Base-by-base conservation (phyloP, 2,329 filamentous ascomycete species). In the Leptographium galeiforme region DNA sequence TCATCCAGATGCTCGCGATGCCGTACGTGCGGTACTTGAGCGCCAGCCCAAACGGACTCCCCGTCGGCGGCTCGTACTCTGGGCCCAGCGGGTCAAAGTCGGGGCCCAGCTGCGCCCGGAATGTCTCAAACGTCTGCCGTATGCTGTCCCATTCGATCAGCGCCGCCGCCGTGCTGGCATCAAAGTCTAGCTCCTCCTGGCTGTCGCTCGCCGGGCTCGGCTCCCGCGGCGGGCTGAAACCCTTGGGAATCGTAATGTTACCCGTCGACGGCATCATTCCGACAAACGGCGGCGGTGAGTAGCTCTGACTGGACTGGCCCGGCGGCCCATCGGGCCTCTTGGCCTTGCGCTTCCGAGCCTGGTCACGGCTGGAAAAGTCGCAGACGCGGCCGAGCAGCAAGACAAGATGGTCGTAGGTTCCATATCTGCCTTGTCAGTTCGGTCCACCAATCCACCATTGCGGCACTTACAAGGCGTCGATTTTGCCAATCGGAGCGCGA, bases 1-100 rank as follows among this genome's bases (percentile, higher is more conserved):
- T 85, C 63, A 87, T 82, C 88, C 89, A 95, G 25, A 96, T 75
- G 38, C 87, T 85, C 3, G 87, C 87, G 57, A 97, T 85, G n/a
- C 85, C 84, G 65, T 89, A 91, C 2, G 87, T 91, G 34, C 87
- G 80, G 64, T 95, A 96, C 58, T 89, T 82, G 8, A 89, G 70
- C 0, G 87, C 85, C 2, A 81, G 78, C 0, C 93, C 91, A 63
- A 96, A 98, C 0, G 91, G 89, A 1, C 89, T 84, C 57, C 78
- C 66, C 48, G 81, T 74, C 51, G 81, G 68, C 54, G 76, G 73
- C 43, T 70, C 74, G 52, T 82, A 79, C 57, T 93, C 88, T 2
- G 82, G 70, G 2, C 79, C 77, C 19, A 97, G 69, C 1, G 88
- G 84, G 57, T 85, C 78, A 66, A 94, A 97, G 45, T 87, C 81